Conservation (phyloP, 2,329 filamentous ascomycete genomes). For the Fusarium decemcellulare region DNA sequence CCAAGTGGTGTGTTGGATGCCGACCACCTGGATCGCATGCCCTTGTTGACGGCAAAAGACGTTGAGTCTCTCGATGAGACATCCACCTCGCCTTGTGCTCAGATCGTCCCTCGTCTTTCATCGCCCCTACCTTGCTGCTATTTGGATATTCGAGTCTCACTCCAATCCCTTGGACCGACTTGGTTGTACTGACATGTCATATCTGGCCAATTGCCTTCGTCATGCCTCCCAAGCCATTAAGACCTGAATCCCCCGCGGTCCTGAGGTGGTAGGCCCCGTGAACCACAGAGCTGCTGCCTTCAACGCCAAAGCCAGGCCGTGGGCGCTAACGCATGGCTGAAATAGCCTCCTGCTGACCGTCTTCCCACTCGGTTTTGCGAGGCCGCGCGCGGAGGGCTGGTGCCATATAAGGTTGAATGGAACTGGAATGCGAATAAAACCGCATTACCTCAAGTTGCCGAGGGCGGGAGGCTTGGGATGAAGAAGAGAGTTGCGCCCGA, state of each 20-base stretch:
- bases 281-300: not conserved
- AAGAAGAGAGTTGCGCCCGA: conserved; percentile 12
- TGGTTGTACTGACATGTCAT: conserved; percentile 30
- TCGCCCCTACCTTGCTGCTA: not conserved
- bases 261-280: not conserved
- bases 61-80: conserved; percentile 10
- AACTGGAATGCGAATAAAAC: conserved; percentile 23
- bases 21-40: conserved; percentile 22
- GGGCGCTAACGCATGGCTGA: not conserved
- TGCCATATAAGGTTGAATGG: not conserved
- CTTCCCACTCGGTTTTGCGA: not conserved
- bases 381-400: not conserved
- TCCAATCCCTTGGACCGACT: conserved; percentile 1
- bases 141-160: not conserved
- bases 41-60: conserved; percentile 6
- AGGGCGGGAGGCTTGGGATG: not conserved
- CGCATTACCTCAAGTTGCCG: conserved; percentile 1
- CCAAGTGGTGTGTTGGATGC: conserved; percentile 22
- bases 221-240: conserved; percentile 4
- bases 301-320: not conserved
- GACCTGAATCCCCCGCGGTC: not conserved
- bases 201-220: conserved; percentile 1
- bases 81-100: not conserved
- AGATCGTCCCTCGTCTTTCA: not conserved
- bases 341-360: not conserved